These are phyloP conservation scores for Pseudoturritis turrita DNA, from an alignment of 345 rosid genomes.

Conservation along the genomic window DNA sequence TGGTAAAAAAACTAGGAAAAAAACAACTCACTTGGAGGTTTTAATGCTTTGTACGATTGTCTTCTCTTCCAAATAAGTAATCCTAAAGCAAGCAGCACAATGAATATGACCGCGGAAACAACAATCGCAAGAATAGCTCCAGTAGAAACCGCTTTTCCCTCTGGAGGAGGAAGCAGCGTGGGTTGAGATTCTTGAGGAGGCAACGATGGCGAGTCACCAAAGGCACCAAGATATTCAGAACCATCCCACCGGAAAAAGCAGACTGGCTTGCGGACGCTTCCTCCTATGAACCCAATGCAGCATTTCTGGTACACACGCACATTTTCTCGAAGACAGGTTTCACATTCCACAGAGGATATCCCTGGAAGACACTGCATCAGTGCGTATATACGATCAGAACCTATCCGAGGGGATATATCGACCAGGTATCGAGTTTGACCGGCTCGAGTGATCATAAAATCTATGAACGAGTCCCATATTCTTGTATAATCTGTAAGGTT, in stretches of 20 bases:
- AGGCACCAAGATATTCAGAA: neutral
- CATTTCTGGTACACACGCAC: neutral
- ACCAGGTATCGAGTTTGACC: constrained; percentile 5
- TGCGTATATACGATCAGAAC: neutral
- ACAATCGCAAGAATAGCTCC: neutral
- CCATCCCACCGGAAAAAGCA: constrained; percentile 23
- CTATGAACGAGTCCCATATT: constrained; percentile 12
- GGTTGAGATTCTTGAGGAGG: constrained; percentile 4
- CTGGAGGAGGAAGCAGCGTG: neutral
- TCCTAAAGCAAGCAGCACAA: neutral
- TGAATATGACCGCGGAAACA: neutral
- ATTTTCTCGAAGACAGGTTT: neutral
- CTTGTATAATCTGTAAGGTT: neutral
- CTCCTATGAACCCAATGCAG: neutral
- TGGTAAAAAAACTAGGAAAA: neutral
- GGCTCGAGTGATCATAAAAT: neutral
- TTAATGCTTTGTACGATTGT: neutral
- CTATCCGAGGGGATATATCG: neutral
- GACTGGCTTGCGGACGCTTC: neutral
- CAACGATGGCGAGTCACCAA: neutral
- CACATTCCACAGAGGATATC: neutral
- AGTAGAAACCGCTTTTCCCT: neutral
- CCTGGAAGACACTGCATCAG: constrained; percentile 26
- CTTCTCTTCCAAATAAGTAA: constrained; percentile 10
- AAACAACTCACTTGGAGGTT: constrained; percentile 5